Percentiles rank a stretch among this genome's conserved stretches.
These are phyloP conservation scores for Backusella morwellensis DNA, from an alignment of 192 early-diverging fungal genomes.

Conservation along the genomic window DNA sequence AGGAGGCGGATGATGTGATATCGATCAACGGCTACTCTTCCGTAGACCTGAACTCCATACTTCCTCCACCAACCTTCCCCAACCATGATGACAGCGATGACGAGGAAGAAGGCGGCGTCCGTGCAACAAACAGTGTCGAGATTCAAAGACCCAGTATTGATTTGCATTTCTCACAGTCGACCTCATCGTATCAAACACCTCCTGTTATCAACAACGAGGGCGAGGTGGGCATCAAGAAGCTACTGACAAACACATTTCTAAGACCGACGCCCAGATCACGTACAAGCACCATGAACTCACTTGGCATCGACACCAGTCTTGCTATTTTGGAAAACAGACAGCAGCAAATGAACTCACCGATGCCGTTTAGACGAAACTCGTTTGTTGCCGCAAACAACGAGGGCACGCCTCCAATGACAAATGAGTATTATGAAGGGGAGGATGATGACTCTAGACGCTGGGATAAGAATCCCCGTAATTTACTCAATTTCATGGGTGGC, in stretches of 20 bases:
- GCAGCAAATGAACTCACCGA: slow-evolving; percentile 12
- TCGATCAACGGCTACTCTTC: slow-evolving; percentile 26
- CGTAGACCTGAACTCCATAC: background rate
- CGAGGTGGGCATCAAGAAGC: slow-evolving; percentile 11
- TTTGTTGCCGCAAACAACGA: slow-evolving; percentile 16
- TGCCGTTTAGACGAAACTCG: slow-evolving; percentile 31
- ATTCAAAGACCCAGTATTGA: slow-evolving; percentile 13
- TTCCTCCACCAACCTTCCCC: background rate
- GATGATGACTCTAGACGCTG: slow-evolving; percentile 50
- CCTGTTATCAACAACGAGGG: background rate
- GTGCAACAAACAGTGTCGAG: slow-evolving; percentile 5
- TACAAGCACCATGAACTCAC: slow-evolving; percentile 28
- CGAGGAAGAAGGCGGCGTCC: background rate
- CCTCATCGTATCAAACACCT: slow-evolving; percentile 1
- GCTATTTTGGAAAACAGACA: slow-evolving; percentile 6
- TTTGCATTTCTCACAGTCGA: slow-evolving; percentile 5
- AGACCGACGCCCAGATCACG: slow-evolving; percentile 21
- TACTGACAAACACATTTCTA: slow-evolving; percentile 20
- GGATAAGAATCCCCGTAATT: slow-evolving; percentile 29
- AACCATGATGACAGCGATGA: slow-evolving; percentile 3
- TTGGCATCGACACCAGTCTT: slow-evolving; percentile 23
- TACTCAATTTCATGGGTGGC: slow-evolving; percentile 28
- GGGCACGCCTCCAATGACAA: slow-evolving; percentile 3
- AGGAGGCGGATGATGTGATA: slow-evolving; percentile 37
- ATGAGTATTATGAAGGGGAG: slow-evolving; percentile 45